Percentiles rank a stretch among this genome's conserved stretches.
phyloP scores from a whole-genome alignment of 495 filamentous ascomycete genomes.

The Penicillium alfredii region DNA sequence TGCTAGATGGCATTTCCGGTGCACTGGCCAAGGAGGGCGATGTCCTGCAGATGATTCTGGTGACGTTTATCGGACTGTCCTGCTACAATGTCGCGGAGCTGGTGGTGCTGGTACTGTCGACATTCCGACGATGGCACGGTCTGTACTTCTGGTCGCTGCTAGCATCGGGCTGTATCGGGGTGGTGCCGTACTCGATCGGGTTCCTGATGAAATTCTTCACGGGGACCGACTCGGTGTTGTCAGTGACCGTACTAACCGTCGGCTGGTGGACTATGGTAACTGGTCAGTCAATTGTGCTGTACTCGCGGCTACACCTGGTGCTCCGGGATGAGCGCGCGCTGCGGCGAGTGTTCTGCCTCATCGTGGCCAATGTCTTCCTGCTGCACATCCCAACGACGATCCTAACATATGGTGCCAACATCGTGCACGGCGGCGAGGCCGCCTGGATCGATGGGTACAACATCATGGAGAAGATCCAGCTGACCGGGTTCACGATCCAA shows the following conservation, averaged over 20 bases:
- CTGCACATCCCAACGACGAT: constrained; percentile 47
- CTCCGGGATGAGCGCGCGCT: constrained; percentile 41
- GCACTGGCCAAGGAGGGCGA: constrained; percentile 22
- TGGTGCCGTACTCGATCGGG: constrained; percentile 46
- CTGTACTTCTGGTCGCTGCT: constrained; percentile 52
- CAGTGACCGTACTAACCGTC: constrained; percentile 41
- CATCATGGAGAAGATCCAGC: constrained; percentile 51
- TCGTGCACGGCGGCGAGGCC: constrained; percentile 18
- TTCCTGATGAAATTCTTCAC: constrained; percentile 50
- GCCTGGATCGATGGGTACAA: constrained; percentile 43
- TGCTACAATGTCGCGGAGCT: constrained; percentile 49
- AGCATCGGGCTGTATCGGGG: constrained; percentile 36
- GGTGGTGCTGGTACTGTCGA: constrained; percentile 42
- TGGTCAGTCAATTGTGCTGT: constrained; percentile 47
- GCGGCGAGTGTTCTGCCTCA: constrained; percentile 36
- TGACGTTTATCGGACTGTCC: constrained; percentile 43
- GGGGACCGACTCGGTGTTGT: constrained; percentile 23
- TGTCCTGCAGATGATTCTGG: constrained; percentile 29
- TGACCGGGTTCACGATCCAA: constrained; percentile 52
- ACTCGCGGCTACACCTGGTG: constrained; percentile 47
- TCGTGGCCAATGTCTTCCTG: constrained; percentile 39
- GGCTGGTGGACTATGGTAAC: constrained; percentile 53
- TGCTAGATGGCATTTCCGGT: constrained; percentile 35
- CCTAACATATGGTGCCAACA: constrained; percentile 45
- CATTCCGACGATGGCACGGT: constrained; percentile 47